phyloP scores from a whole-genome alignment of 345 rosid species.

The Excoecaria cochinchinensis region DNA sequence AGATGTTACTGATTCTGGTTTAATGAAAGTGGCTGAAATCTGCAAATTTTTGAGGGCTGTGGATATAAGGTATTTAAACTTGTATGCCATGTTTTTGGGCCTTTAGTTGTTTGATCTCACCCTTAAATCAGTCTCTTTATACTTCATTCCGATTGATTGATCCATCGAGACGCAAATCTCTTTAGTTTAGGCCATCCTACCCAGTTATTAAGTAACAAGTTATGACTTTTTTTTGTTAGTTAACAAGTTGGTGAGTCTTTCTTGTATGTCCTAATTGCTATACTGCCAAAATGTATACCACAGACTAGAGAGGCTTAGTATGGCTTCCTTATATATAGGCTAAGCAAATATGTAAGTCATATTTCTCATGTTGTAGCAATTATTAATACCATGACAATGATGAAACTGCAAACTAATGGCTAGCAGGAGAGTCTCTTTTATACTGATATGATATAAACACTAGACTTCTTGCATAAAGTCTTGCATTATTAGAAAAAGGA shows the following conservation, averaged over 20 bases:
- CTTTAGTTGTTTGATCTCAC: not conserved
- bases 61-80: conserved; percentile 67
- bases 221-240: not conserved
- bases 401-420: not conserved
- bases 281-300: not conserved
- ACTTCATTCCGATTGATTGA: not conserved
- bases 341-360: not conserved
- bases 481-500: not conserved
- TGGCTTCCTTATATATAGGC: not conserved
- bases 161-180: not conserved
- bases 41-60: conserved; percentile 74
- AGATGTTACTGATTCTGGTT: conserved; percentile 62
- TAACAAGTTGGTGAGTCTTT: not conserved
- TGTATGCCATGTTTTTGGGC: not conserved
- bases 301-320: not conserved
- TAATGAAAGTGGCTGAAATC: conserved; percentile 49
- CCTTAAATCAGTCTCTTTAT: not conserved
- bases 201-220: not conserved
- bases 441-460: not conserved
- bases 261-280: not conserved
- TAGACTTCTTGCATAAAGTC: not conserved
- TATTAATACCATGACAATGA: not conserved
- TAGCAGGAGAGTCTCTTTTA: no score
- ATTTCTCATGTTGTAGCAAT: not conserved
- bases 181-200: not conserved